Conservation (phyloP, 331 rosid species). For the Saraca asoca region DNA sequence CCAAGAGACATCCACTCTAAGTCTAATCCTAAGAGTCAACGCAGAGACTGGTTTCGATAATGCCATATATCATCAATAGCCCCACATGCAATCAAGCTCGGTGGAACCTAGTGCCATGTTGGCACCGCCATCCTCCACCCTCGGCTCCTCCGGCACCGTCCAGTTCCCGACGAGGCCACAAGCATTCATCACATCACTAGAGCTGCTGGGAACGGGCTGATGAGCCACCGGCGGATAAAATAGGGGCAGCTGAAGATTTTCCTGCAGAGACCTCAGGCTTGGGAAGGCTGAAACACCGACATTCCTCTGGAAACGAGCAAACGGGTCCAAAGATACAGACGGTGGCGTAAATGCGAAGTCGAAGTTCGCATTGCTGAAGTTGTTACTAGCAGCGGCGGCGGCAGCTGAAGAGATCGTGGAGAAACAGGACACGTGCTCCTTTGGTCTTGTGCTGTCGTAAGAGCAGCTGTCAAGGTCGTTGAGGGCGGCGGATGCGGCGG, state of each 20-base stretch:
- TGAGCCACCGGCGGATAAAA: constrained; percentile 43
- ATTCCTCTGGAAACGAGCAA: constrained; percentile 47
- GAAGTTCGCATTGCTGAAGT: constrained; percentile 40
- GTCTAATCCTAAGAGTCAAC: constrained; percentile 23
- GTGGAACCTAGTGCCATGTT: constrained; percentile 41
- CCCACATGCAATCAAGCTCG: constrained; percentile 92
- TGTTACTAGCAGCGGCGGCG: constrained; percentile 26
- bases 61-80: constrained; percentile 38
- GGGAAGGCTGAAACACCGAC: constrained; percentile 72
- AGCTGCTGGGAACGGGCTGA: constrained; percentile 21
- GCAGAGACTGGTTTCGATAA: neutral
- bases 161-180: constrained; percentile 41
- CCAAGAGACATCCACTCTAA: neutral
- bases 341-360: constrained; percentile 38
- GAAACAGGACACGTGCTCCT: constrained; percentile 99
- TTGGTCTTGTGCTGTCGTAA: constrained; percentile 48
- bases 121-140: constrained; percentile 18
- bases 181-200: constrained; percentile 26
- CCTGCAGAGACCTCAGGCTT: constrained; percentile 77
- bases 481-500: constrained; percentile 20
- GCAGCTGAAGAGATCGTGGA: constrained; percentile 62
- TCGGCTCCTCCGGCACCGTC: constrained; percentile 50
- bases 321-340: constrained; percentile 32
- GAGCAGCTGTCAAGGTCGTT: constrained; percentile 62
- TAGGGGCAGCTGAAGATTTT: constrained; percentile 76